Evolutionary conservation across 345 rosid species (phyloP), one percentile per base, ranked within the genome.

Genomic region (Fremontodendron californicum): DNA sequence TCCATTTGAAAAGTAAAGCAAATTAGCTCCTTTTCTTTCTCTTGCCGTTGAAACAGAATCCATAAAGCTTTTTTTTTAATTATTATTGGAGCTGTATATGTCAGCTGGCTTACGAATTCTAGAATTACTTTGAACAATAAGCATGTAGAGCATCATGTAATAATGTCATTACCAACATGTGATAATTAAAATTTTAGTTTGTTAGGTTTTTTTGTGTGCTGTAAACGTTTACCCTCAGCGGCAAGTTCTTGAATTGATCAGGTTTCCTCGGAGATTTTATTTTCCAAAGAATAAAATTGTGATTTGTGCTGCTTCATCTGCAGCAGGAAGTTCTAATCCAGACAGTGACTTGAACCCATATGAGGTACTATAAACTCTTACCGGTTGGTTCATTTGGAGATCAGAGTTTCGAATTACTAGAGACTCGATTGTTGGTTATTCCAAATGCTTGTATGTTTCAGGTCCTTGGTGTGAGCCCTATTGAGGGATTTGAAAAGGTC

Each of bases 381-480:
- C 42, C 55, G 35, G 39, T 31, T 78, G 23, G 73, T 68, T 13
- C 11, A 37, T 19, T 61, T 74, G 31, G 31, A 55, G 16, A 43
- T 25, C 31, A 23, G 7, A 42, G 52, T 12, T 27, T 52, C 0
- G 19, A 67, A 58, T 71, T 74, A n/a, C 19, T 40, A 62, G 12
- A 74, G 67, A n/a, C 61, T 61, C 46, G 37, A 43, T 68, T 48
- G 19, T 21, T 63, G 73, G 7, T 46, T 23, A 54, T 73, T 55
- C 23, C 63, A 37, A 45, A 43, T 60, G 29, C 37, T 27, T 60
- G 37, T 60, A 29, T 52, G 68, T 75, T 84, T 78, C 84, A 96
- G 99, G 90, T 96, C 72, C 90, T 96, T 82, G 99, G 98, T 51
- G 98, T 94, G 70, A 92, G 80, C 85, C 93, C 97, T 35, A 65